Evolutionary conservation across 192 early-diverging fungal genomes (phyloP), one percentile per base, ranked within the genome.

Genomic region (Linnemannia hyalina): DNA sequence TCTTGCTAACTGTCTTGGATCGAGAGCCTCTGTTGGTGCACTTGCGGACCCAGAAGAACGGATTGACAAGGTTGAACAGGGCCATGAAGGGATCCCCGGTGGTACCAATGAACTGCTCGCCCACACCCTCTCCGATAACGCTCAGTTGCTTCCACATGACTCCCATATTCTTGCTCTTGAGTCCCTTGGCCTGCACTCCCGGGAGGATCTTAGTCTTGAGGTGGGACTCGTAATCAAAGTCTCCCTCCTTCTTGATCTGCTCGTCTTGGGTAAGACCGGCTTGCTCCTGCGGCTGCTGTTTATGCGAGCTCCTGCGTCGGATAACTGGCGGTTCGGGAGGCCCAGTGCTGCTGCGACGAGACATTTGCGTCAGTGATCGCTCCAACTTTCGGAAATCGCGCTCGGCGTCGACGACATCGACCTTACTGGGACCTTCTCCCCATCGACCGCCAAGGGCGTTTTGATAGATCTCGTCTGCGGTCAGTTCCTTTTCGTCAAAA

Each of bases 91-190:
- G 88, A 36, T 77, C 77, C 20, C 76, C 80, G 1, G 80, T 76
- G 2, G 79, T 88, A 3, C 68, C 20, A n/a, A 88, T 88, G 52
- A 55, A 79, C 40, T 80, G 83, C 4, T 74, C 63, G 15, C 70
- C 78, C 11, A 77, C 78, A 41, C 84, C 84, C 18, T 81, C 84
- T 18, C 80, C 82, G 57, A 85, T 84, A 49, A 91, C 88, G 44
- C 65, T 73, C 29, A 91, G 55, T 38, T 90, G 52, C 55, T 81
- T 87, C 90, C 89, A 90, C n/a, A 79, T 52, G 0, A 90, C 80
- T 49, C 90, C 90, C 89, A 91, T 86, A 4, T 80, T 68, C 44
- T 87, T 84, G 47, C 83, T 88, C 76, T 91, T 86, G 78, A 89
- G 74, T 18, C 89, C 90, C 29, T 77, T 87, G 40, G 80, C 75